Evolutionary conservation across 1,139 yeast species (phyloP).

Genomic region (Yamadazyma conglobata): DNA sequence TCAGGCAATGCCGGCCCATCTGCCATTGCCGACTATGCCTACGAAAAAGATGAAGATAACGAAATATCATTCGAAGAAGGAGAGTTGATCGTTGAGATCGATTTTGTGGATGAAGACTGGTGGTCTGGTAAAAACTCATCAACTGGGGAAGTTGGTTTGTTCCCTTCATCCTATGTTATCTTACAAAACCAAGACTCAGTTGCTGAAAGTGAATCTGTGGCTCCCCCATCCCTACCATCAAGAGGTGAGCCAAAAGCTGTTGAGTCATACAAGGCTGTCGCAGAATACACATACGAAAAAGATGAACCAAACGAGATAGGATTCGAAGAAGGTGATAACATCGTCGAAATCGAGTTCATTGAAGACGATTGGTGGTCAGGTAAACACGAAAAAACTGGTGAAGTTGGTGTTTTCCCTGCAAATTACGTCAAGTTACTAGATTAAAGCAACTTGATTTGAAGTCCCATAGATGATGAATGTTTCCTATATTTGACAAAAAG

Average conservation of each 20-base stretch:
- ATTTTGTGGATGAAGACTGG: constrained; percentile 76
- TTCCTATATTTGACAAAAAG: constrained; percentile 1
- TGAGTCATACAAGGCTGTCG: constrained; percentile 49
- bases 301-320: constrained; percentile 87
- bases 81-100: constrained; percentile 61
- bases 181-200: too few species aligned
- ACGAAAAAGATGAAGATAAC: constrained; percentile 72
- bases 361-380: constrained; percentile 99
- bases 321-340: constrained; percentile 77
- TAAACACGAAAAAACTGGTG: constrained; percentile 58
- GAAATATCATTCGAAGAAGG: constrained; percentile 67
- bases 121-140: constrained; percentile 67
- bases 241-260: constrained; percentile 21
- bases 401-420: constrained; percentile 84
- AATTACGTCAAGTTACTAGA: constrained; percentile 61
- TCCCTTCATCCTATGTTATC: constrained; percentile 70
- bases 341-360: constrained; percentile 78
- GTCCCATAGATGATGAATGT: neutral
- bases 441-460: constrained; percentile 11
- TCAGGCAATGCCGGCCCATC: constrained; percentile 20
- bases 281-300: constrained; percentile 84
- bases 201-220: constrained; percentile 8
- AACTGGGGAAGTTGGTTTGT: constrained; percentile 62
- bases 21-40: constrained; percentile 66
- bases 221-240: constrained; percentile 18